Conservation (phyloP, 805 yeast genomes). For the Kregervanrija pseudodelftensis region DNA sequence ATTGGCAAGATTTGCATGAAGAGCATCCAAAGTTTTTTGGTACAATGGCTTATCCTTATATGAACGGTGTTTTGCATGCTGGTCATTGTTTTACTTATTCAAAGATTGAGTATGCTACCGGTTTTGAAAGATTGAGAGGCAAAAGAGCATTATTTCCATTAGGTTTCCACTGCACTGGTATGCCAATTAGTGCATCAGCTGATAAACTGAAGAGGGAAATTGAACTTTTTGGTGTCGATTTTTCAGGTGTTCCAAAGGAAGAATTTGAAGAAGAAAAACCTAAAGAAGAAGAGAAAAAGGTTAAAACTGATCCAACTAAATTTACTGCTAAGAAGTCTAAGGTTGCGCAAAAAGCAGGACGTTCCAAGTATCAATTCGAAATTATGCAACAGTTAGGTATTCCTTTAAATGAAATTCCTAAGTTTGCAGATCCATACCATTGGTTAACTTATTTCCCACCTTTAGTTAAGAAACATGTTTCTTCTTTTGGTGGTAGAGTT, state of each 20-base stretch:
- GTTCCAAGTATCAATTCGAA: conserved; percentile 91
- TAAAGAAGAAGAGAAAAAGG: conserved; percentile 23
- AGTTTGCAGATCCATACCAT: conserved; percentile 85
- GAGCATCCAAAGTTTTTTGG: conserved; percentile 82
- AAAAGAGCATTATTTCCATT: conserved; percentile 88
- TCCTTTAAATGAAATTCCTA: conserved; percentile 69
- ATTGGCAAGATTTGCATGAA: conserved; percentile 63
- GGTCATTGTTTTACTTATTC: conserved; percentile 96
- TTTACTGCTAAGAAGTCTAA: conserved; percentile 90
- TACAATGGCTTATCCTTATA: conserved; percentile 97
- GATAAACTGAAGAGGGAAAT: conserved; percentile 91
- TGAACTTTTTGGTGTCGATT: conserved; percentile 82
- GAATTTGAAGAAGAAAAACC: conserved; percentile 33
- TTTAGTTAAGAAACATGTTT: conserved; percentile 72
- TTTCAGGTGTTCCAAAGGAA: conserved; percentile 57
- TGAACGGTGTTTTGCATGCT: conserved; percentile 97
- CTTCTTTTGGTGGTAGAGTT: conserved; percentile 80
- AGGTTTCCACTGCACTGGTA: conserved; percentile 99
- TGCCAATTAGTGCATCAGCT: conserved; percentile 95
- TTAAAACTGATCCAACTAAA: conserved; percentile 66
- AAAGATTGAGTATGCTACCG: conserved; percentile 85
- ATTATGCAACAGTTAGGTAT: conserved; percentile 94
- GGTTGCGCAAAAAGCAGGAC: conserved; percentile 89
- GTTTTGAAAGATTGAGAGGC: conserved; percentile 93
- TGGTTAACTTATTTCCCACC: conserved; percentile 95